phyloP scores from a whole-genome alignment of 495 filamentous ascomycete species.

The Tuber brumale region DNA sequence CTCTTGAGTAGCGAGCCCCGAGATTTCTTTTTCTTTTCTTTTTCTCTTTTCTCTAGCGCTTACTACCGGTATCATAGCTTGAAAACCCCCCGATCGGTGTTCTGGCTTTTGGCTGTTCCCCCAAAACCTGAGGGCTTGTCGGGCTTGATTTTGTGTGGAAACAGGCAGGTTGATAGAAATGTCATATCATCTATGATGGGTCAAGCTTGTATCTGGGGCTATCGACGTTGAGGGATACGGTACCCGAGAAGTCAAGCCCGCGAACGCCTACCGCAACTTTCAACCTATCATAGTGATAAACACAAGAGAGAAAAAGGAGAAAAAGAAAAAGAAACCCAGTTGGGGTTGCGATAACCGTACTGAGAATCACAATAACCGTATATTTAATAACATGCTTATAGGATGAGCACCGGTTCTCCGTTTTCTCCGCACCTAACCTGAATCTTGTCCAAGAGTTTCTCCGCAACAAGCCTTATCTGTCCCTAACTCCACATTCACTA shows the following conservation, averaged over 20 bases:
- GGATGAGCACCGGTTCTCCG: neutral
- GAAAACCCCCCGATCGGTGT: neutral
- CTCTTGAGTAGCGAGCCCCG: neutral
- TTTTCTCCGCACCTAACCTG: neutral
- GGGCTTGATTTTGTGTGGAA: neutral
- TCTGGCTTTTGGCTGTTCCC: neutral
- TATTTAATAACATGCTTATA: neutral
- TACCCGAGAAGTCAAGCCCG: too few species aligned
- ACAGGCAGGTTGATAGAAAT: neutral
- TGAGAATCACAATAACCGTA: neutral
- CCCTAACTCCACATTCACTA: neutral
- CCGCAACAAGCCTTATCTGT: neutral
- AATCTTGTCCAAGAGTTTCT: neutral
- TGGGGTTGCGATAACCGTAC: neutral
- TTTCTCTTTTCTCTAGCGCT: too few species aligned
- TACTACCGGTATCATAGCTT: neutral
- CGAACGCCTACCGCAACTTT: neutral
- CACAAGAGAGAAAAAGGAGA: neutral
- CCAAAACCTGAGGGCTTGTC: neutral
- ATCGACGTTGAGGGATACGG: neutral
- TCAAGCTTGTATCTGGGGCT: neutral
- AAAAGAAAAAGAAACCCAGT: neutral
- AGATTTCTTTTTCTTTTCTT: too few species aligned
- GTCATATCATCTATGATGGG: too few species aligned
- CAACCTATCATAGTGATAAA: neutral